These are phyloP conservation scores for Rhizophora mangle DNA, from an alignment of 345 rosid species.

Conservation along the genomic window DNA sequence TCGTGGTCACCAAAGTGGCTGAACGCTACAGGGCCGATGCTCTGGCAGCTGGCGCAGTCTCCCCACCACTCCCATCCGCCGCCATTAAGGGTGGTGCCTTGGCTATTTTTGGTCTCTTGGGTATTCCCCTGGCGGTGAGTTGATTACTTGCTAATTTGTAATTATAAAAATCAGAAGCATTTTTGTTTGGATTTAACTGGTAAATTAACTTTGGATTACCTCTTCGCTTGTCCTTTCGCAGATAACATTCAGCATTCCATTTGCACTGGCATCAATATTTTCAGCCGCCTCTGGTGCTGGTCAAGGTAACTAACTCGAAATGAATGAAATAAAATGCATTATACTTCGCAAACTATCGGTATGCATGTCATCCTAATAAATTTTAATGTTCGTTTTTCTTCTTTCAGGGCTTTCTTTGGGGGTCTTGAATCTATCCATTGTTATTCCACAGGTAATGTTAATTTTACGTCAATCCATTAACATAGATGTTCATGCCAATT, in stretches of 20 bases:
- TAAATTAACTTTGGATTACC: not conserved
- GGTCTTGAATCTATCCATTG: conserved; percentile 73
- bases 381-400: not conserved
- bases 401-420: conserved; percentile 74
- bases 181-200: too few relatives aligned
- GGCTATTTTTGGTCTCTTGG: conserved; percentile 57
- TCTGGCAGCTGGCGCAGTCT: not conserved
- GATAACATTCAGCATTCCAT: conserved; percentile 81
- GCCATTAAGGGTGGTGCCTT: conserved; percentile 53
- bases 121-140: conserved; percentile 78
- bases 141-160: not conserved
- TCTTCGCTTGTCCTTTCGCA: conserved; percentile 19
- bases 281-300: conserved; percentile 58
- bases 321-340: not conserved
- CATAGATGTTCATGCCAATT: too few relatives aligned
- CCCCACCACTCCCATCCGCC: conserved; percentile 32
- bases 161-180: not conserved
- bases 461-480: not conserved
- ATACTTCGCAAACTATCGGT: not conserved
- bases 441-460: conserved; percentile 63
- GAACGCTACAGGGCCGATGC: conserved; percentile 25
- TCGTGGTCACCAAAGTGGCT: conserved; percentile 56
- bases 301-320: conserved; percentile 56
- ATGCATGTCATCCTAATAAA: not conserved
- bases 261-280: conserved; percentile 89